A percentile compares a stretch with the other conserved stretches of the same genome.
phyloP scores from a whole-genome alignment of 257 asterid species.

The Nicotiana undulata region DNA sequence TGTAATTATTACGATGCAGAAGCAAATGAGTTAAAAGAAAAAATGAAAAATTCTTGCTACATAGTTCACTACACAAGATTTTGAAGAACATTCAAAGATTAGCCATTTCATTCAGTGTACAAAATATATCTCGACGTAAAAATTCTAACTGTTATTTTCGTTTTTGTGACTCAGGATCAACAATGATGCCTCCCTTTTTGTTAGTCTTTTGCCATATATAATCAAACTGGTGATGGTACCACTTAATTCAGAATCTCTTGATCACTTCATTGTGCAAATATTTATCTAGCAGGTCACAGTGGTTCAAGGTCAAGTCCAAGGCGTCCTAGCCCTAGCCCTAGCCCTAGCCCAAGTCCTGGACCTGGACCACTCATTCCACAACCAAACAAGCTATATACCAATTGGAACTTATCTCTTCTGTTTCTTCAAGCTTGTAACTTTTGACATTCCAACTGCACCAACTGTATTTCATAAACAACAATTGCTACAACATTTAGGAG shows the following conservation, averaged over 20 bases:
- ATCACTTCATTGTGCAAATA: background rate
- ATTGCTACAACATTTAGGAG: no score
- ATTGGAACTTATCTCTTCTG: background rate
- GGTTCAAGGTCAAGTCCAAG: background rate
- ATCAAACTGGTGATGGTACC: background rate
- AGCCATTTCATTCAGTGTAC: background rate
- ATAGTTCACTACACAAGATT: background rate
- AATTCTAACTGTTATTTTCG: background rate
- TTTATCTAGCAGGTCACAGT: background rate
- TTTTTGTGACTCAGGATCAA: slow-evolving; percentile 36
- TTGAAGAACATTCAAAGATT: background rate
- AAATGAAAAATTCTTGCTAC: background rate
- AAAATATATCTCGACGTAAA: background rate
- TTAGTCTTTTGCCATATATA: no score
- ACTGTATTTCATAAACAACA: no score
- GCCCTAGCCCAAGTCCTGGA: background rate
- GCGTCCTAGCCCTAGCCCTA: background rate
- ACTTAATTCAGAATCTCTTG: background rate
- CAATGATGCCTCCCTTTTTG: slow-evolving; percentile 67
- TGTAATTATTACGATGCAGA: background rate
- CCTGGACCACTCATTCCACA: background rate
- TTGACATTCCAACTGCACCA: no score
- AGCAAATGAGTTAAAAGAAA: background rate
- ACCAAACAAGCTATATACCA: background rate
- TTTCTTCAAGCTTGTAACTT: no score